A percentile compares a stretch with the other conserved stretches of the same genome.
phyloP scores from a whole-genome alignment of 768 basidiomycete species.

The Psilocybe subaeruginosa region DNA sequence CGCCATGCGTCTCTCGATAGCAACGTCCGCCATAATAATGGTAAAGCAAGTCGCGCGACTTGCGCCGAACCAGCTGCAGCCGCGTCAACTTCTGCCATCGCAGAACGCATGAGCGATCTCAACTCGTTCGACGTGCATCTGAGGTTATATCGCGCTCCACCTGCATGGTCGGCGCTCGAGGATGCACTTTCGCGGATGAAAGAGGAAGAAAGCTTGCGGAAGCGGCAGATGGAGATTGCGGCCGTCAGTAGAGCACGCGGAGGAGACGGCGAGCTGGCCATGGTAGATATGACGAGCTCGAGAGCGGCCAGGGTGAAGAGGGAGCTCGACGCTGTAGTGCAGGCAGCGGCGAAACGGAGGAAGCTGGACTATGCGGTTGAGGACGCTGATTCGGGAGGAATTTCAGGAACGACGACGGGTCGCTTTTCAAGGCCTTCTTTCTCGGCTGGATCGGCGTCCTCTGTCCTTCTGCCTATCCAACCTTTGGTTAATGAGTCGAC shows the following conservation, averaged over 20 bases:
- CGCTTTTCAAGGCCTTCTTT: not conserved
- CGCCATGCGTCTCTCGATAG: no score
- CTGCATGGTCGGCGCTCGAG: constrained; percentile 35
- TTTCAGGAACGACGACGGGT: not conserved
- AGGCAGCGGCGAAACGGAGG: constrained; percentile 9
- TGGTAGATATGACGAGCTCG: constrained; percentile 9
- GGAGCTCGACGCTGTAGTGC: constrained; percentile 9
- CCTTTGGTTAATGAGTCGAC: constrained; percentile 10
- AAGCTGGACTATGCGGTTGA: not conserved
- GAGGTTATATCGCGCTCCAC: constrained; percentile 40
- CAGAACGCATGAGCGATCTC: constrained; percentile 4
- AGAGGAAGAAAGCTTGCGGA: constrained; percentile 1
- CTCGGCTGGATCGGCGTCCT: not conserved
- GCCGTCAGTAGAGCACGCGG: not conserved
- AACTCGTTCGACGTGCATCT: constrained; percentile 24
- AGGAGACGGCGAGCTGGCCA: not conserved
- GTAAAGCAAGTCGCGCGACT: not conserved
- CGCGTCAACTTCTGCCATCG: not conserved
- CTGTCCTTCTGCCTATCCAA: not conserved
- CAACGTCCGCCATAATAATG: not conserved
- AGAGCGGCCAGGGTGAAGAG: constrained; percentile 10
- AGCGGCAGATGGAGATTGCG: constrained; percentile 1
- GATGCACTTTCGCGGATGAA: constrained; percentile 7
- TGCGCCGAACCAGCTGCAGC: no score
- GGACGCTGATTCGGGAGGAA: not conserved